Evolutionary conservation across 2,329 filamentous ascomycete species (phyloP).

Genomic region (Xylaria sp.): DNA sequence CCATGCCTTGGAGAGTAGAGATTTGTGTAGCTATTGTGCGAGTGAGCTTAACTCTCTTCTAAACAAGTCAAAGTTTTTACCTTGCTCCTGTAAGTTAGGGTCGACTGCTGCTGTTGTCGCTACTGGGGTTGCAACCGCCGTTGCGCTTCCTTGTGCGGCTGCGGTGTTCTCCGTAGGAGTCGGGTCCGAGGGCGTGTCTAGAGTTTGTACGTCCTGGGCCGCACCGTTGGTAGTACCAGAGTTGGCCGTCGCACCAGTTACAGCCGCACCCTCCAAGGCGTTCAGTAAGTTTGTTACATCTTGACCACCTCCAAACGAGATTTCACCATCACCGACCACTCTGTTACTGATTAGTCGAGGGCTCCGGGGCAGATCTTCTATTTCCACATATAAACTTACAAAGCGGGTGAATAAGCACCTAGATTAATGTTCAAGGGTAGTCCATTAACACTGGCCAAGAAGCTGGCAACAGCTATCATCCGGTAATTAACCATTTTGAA

Average conservation of each 20-base stretch:
- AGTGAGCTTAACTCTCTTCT: conserved; percentile 20
- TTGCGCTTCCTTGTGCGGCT: conserved; percentile 16
- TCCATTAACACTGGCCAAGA: conserved; percentile 49
- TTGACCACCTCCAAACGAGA: conserved; percentile 53
- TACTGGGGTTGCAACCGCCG: conserved; percentile 10
- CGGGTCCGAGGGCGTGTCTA: conserved; percentile 9
- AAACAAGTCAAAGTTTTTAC: conserved; percentile 35
- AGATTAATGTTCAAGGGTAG: conserved; percentile 57
- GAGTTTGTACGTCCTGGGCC: conserved; percentile 23
- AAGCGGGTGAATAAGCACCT: conserved; percentile 56
- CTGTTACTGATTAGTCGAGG: conserved; percentile 41
- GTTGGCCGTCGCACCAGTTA: conserved; percentile 46
- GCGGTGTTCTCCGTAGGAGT: conserved; percentile 13
- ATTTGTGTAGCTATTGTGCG: conserved; percentile 52
- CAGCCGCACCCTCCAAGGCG: conserved; percentile 58
- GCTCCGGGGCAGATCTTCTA: not conserved
- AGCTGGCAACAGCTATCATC: conserved; percentile 51
- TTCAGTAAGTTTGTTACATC: conserved; percentile 58
- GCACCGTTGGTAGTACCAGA: conserved; percentile 32
- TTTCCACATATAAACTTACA: conserved; percentile 46
- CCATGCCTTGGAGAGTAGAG: conserved; percentile 58
- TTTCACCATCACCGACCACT: conserved; percentile 52
- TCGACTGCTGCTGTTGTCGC: conserved; percentile 42
- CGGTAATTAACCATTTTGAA: conserved; percentile 52
- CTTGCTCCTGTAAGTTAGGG: conserved; percentile 51